phyloP scores from a whole-genome alignment of 768 basidiomycete genomes.

The Candolleomyces eurysporus region DNA sequence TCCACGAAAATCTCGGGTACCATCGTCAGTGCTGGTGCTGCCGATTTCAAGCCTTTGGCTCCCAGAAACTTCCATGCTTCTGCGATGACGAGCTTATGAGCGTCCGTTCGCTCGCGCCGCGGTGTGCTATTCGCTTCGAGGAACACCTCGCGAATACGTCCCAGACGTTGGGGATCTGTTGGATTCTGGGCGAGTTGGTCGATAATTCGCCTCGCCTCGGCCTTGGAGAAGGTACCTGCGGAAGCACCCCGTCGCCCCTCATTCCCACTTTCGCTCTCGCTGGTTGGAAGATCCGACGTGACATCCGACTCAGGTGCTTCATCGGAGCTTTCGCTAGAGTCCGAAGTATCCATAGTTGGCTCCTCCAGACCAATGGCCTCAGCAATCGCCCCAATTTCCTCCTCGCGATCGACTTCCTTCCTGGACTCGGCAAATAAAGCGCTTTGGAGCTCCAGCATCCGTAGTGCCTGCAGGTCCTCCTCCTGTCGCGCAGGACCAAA shows the following conservation, averaged over 20 bases:
- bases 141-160: conserved; percentile 10
- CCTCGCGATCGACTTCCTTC: not conserved
- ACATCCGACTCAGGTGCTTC: too few relatives aligned
- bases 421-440: not conserved
- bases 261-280: not conserved
- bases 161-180: not conserved
- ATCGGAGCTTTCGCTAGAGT: not conserved
- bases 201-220: not conserved
- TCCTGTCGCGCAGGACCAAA: not conserved
- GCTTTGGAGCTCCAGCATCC: not conserved
- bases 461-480: not conserved
- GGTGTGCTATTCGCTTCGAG: conserved; percentile 19
- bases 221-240: not conserved
- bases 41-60: not conserved
- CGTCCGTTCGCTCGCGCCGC: conserved; percentile 8
- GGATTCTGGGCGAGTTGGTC: not conserved
- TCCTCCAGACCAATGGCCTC: not conserved
- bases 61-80: conserved; percentile 13
- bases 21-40: not conserved
- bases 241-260: not conserved
- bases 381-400: not conserved
- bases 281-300: not conserved
- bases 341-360: not conserved
- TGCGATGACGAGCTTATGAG: conserved; percentile 20
- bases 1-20: conserved; percentile 35